Percentiles rank a stretch among this genome's conserved stretches.
Conservation (phyloP, 768 basidiomycete genomes). For the Auricularia heimuer region DNA sequence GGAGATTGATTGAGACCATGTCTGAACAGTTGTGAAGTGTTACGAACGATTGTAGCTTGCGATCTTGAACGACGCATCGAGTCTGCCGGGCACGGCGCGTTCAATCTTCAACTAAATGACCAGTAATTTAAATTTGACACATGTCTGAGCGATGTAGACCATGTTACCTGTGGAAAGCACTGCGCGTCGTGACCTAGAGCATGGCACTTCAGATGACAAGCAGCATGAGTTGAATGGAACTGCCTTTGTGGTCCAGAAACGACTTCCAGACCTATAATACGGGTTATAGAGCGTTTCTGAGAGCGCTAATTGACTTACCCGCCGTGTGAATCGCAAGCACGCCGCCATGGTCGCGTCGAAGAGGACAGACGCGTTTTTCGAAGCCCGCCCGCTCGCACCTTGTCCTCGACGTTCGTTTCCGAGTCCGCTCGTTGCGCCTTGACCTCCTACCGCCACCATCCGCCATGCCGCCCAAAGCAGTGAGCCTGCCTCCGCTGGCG, state of each 20-base stretch:
- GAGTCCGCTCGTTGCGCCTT: neutral
- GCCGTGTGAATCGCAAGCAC: conserved; percentile 59
- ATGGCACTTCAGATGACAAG: neutral
- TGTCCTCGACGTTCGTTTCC: neutral
- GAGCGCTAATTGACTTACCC: conserved; percentile 26
- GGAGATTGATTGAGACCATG: neutral
- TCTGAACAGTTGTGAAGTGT: neutral
- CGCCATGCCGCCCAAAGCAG: neutral
- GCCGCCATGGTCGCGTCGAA: conserved; percentile 38
- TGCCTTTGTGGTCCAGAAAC: conserved; percentile 67
- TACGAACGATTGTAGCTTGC: conserved; percentile 63
- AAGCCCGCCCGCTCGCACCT: neutral
- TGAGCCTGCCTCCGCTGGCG: neutral
- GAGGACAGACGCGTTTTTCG: neutral
- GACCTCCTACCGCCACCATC: neutral
- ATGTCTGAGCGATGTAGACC: neutral
- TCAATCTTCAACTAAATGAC: conserved; percentile 47
- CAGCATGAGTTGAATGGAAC: neutral
- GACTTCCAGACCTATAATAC: conserved; percentile 65
- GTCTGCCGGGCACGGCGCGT: conserved; percentile 58
- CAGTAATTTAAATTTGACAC: neutral
- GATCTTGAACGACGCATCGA: conserved; percentile 61
- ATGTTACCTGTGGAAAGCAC: conserved; percentile 66
- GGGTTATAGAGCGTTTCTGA: conserved; percentile 7
- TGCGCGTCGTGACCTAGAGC: conserved; percentile 62